Evolutionary conservation across 441 rosid genomes (phyloP).

Genomic region (Syzygium syzygioides): DNA sequence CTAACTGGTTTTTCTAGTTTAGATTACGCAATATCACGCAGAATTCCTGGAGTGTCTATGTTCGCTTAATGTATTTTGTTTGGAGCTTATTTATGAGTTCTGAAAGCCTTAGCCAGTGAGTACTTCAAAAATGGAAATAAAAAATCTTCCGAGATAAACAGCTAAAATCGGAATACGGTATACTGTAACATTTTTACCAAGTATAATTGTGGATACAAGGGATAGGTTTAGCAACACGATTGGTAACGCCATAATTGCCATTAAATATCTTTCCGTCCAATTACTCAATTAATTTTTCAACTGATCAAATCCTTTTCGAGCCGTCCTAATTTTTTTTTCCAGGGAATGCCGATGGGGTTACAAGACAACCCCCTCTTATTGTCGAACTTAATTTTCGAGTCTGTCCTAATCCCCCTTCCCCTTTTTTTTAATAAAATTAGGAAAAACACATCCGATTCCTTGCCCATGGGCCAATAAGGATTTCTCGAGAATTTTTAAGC

Average conservation of each 20-base stretch:
- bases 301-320: not conserved
- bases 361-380: not conserved
- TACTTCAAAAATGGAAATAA: not conserved
- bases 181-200: not conserved
- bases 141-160: not conserved
- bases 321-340: not conserved
- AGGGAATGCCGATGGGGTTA: not conserved
- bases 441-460: not conserved
- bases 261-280: not conserved
- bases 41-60: not conserved
- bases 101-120: not conserved
- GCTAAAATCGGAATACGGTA: not conserved
- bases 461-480: not conserved
- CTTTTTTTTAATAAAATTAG: not conserved
- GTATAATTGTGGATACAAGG: not conserved
- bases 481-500: not conserved
- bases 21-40: too few relatives aligned
- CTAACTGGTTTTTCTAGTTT: too few relatives aligned
- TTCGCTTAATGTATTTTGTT: not conserved
- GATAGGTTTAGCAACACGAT: not conserved
- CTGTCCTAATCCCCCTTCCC: not conserved
- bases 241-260: not conserved
- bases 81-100: not conserved
- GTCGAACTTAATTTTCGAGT: not conserved
- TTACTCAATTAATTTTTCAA: not conserved